Evolutionary conservation across 2,329 filamentous ascomycete genomes (phyloP).

Genomic region (Ophiostoma sp.): DNA sequence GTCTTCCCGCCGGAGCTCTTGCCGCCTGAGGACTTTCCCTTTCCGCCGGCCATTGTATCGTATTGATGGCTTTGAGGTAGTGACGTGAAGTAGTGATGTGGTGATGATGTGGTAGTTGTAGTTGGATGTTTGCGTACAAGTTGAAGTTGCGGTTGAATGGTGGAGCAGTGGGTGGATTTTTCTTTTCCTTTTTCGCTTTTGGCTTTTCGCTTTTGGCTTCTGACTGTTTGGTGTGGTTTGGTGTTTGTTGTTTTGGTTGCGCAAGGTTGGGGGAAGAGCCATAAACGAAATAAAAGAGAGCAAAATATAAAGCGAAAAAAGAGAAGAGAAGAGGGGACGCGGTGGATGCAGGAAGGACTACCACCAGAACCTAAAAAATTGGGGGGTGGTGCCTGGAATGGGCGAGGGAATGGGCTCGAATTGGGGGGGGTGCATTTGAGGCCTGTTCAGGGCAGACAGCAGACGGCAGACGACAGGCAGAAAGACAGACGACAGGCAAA

Average conservation of each 20-base stretch:
- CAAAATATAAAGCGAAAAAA: conserved; percentile 11
- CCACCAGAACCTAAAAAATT: neutral
- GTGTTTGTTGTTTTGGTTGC: conserved; percentile 4
- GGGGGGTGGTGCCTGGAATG: conserved; percentile 15
- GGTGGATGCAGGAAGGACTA: neutral
- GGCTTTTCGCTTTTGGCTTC: neutral
- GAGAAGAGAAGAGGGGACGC: conserved; percentile 4
- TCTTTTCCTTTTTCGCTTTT: neutral
- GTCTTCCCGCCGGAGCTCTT: conserved; percentile 81
- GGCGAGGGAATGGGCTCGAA: neutral
- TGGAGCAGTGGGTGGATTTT: conserved; percentile 7
- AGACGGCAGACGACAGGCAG: neutral
- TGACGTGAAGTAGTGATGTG: neutral
- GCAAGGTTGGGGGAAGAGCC: neutral
- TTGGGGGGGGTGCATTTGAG: neutral
- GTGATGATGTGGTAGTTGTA: neutral
- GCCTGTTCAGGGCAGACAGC: too few species aligned
- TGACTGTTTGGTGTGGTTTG: neutral
- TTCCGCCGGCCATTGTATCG: conserved; percentile 65
- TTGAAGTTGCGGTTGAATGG: neutral
- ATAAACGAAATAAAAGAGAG: conserved; percentile 12
- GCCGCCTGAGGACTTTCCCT: conserved; percentile 87
- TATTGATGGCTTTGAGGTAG: neutral
- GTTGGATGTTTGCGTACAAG: neutral
- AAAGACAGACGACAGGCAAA: neutral